phyloP scores from a whole-genome alignment of 1,139 yeast genomes.

The Sugiyamaella grinbergsii region DNA sequence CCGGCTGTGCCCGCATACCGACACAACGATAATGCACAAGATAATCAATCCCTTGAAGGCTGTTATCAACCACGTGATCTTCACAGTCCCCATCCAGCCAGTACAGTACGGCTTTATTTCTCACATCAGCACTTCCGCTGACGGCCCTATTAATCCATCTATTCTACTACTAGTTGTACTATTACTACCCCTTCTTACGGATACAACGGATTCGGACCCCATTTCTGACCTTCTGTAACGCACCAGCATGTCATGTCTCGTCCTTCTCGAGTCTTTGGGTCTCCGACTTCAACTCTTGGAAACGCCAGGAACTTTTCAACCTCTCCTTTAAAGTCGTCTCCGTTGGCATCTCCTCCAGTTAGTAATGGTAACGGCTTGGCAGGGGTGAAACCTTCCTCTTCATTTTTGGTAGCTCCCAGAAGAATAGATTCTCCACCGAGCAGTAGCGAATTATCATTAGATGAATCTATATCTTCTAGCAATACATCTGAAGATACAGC shows the following conservation, averaged over 20 bases:
- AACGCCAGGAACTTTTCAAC: constrained; percentile 10
- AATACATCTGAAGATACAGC: constrained; percentile 23
- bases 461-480: constrained; percentile 30
- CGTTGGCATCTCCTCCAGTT: constrained; percentile 12
- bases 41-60: too few relatives aligned
- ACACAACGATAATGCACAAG: too few relatives aligned
- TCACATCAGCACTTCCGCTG: too few relatives aligned
- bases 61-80: too few relatives aligned
- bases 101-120: too few relatives aligned
- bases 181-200: too few relatives aligned
- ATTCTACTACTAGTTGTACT: too few relatives aligned
- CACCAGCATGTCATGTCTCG: constrained; percentile 20
- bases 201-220: too few relatives aligned
- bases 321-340: constrained; percentile 16
- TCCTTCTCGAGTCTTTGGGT: constrained; percentile 20
- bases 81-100: too few relatives aligned
- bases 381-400: constrained; percentile 9
- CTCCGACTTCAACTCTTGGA: constrained; percentile 6
- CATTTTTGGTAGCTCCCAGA: constrained; percentile 9
- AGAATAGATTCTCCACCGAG: constrained; percentile 28
- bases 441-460: constrained; percentile 29
- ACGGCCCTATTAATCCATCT: too few relatives aligned
- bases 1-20: too few relatives aligned
- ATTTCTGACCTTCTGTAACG: too few relatives aligned
- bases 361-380: neutral